Base-by-base conservation (phyloP, 1,284 basidiomycete species). In the Stygiomarasmius scandens region DNA sequence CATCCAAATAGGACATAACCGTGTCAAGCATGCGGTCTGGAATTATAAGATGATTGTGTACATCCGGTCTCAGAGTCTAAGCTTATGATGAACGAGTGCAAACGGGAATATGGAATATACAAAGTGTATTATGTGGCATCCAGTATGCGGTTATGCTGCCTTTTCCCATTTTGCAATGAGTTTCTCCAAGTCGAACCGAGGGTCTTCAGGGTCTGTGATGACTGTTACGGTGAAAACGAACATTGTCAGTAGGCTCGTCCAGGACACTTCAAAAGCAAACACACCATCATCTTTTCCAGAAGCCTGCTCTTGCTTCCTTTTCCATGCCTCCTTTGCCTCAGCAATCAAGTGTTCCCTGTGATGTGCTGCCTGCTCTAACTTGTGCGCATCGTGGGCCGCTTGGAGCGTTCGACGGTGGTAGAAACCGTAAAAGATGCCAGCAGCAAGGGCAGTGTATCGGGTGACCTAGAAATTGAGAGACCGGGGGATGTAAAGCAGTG, bases 111-210 rank as follows among this genome's bases (percentile, higher is more conserved):
- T 32, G 22, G 25, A 19, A 19, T 49, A 23, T 41, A 41, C 38
- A 49, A 19, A 32, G 36, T 49, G 32, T 56, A 50, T 49, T 36
- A 14, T 11, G 24, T 20, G 27, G 25, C 27, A 45, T n/a, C 32
- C 16, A 25, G 34, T 29, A 52, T 47, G 64, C 57, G 61, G 45
- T 75, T 75, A 74, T 67, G 77, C 74, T 49, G 86, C 83, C 67
- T 80, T 82, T 73, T 92, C 90, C 82, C 85, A 89, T 71, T 85
- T 85, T 51, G 78, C 79, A 71, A 98, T 72, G 64, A 98, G 79
- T 77, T 95, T 95, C 82, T 98, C 96, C 71, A 98, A 82, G 82
- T 99, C 96, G 77, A 99, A 99, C 64, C 86, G 88, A 61, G 96
- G 93, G 76, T 96, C 89, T 69, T 98, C 95, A 51, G 95, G 93